These are phyloP conservation scores for Penicillium sp. DNA, from an alignment of 2,329 filamentous ascomycete species.

Conservation along the genomic window DNA sequence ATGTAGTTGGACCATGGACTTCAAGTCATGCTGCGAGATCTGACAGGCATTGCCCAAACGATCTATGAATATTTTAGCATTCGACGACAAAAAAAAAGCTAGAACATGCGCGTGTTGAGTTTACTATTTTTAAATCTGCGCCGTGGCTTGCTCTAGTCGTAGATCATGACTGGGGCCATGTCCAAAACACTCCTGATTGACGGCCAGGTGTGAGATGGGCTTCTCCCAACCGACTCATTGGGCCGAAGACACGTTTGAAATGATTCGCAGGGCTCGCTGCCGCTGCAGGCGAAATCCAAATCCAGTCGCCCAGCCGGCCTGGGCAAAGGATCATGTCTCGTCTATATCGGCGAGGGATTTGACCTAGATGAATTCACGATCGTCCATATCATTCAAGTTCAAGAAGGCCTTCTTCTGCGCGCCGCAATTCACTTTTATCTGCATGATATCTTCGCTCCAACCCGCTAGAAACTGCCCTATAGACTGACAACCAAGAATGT, in stretches of 20 bases:
- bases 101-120: no score
- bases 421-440: slow-evolving; percentile 5
- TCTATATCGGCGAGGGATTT: not conserved
- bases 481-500: not conserved
- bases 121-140: slow-evolving; percentile 15
- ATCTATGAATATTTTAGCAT: no score
- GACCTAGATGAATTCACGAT: not conserved
- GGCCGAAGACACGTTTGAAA: not conserved
- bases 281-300: not conserved
- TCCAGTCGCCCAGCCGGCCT: no score
- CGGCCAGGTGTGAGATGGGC: not conserved
- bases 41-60: no score
- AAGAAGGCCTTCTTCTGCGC: not conserved
- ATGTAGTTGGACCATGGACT: no score
- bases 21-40: no score
- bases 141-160: not conserved
- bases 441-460: slow-evolving; percentile 12
- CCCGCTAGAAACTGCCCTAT: slow-evolving; percentile 1
- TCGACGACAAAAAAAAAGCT: no score
- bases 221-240: not conserved
- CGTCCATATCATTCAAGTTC: not conserved
- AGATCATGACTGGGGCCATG: not conserved
- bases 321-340: no score
- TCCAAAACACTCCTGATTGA: not conserved
- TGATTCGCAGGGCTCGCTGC: not conserved